Evolutionary conservation across 108 stramenopile genomes (phyloP).

Genomic region (Fragilaria crotonensis): DNA sequence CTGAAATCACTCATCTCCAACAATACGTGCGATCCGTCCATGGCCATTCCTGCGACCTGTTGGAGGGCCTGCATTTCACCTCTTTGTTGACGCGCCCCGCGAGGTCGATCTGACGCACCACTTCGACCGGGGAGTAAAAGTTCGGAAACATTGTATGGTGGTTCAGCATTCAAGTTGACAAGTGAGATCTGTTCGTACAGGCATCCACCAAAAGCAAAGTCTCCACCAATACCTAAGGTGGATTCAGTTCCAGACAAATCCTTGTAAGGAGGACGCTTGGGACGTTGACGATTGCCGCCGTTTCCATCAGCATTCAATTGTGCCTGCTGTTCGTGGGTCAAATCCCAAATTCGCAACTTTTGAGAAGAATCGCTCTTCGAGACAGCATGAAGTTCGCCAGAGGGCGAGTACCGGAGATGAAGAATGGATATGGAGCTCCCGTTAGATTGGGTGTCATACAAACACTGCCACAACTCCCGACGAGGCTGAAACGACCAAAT

Average conservation of each 20-base stretch:
- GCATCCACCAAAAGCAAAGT: slow-evolving; percentile 59
- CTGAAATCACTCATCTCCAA: slow-evolving; percentile 69
- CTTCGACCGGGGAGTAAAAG: slow-evolving; percentile 45
- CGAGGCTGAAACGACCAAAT: slow-evolving; percentile 84
- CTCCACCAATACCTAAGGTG: slow-evolving; percentile 62
- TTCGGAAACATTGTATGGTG: slow-evolving; percentile 69
- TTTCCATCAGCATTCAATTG: slow-evolving; percentile 1
- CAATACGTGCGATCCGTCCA: slow-evolving; percentile 62
- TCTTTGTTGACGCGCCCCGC: slow-evolving; percentile 60
- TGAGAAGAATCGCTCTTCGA: slow-evolving; percentile 67
- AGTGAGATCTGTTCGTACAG: slow-evolving; percentile 72
- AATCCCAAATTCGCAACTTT: slow-evolving; percentile 92
- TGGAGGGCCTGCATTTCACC: slow-evolving; percentile 72
- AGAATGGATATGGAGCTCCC: slow-evolving; percentile 85
- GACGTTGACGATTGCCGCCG: too few species aligned
- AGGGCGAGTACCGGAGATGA: slow-evolving; percentile 53
- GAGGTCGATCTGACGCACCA: slow-evolving; percentile 1
- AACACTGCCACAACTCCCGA: slow-evolving; percentile 68
- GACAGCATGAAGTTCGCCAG: slow-evolving; percentile 37
- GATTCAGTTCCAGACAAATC: slow-evolving; percentile 68
- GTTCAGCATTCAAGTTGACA: slow-evolving; percentile 53
- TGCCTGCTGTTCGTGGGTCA: slow-evolving; percentile 56
- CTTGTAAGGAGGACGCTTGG: slow-evolving; percentile 60
- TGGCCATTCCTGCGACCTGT: slow-evolving; percentile 47
- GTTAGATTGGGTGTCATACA: slow-evolving; percentile 91